Evolutionary conservation across 2,329 filamentous ascomycete genomes (phyloP).

Genomic region (Triangularia setosa): DNA sequence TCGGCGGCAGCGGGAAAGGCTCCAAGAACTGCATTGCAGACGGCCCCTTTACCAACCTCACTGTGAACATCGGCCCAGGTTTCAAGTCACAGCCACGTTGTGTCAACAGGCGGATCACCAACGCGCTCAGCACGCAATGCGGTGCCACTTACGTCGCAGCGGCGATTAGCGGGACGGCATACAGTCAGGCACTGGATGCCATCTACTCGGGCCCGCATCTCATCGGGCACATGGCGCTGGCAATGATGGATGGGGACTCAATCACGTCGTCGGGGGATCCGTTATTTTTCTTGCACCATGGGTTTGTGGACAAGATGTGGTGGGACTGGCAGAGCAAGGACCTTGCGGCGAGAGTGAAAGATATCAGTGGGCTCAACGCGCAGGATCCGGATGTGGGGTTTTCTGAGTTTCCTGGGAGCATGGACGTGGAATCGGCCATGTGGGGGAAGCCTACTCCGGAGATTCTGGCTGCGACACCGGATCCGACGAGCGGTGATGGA

Average conservation of each 20-base stretch:
- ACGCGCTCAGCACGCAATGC: slow-evolving; percentile 8
- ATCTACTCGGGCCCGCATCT: slow-evolving; percentile 22
- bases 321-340: slow-evolving; percentile 29
- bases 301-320: slow-evolving; percentile 30
- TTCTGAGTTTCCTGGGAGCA: slow-evolving; percentile 12
- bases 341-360: neutral
- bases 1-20: slow-evolving; percentile 31
- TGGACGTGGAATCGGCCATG: slow-evolving; percentile 10
- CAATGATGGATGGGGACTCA: slow-evolving; percentile 19
- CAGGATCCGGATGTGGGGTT: slow-evolving; percentile 12
- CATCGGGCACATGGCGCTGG: slow-evolving; percentile 24
- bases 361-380: neutral
- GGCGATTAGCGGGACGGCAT: slow-evolving; percentile 13
- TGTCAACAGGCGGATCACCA: slow-evolving; percentile 26
- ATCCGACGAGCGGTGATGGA: slow-evolving; percentile 1
- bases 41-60: slow-evolving; percentile 35
- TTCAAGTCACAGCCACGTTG: slow-evolving; percentile 24
- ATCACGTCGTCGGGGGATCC: slow-evolving; percentile 33
- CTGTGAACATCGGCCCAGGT: slow-evolving; percentile 30
- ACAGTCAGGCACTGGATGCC: slow-evolving; percentile 22
- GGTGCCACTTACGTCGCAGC: neutral
- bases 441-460: slow-evolving; percentile 11
- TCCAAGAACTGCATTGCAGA: slow-evolving; percentile 31
- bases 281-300: slow-evolving; percentile 32
- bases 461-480: slow-evolving; percentile 8